Evolutionary conservation across 805 yeast genomes (phyloP), one percentile per base, ranked within the genome.

Genomic region (Yarrowia porcina): DNA sequence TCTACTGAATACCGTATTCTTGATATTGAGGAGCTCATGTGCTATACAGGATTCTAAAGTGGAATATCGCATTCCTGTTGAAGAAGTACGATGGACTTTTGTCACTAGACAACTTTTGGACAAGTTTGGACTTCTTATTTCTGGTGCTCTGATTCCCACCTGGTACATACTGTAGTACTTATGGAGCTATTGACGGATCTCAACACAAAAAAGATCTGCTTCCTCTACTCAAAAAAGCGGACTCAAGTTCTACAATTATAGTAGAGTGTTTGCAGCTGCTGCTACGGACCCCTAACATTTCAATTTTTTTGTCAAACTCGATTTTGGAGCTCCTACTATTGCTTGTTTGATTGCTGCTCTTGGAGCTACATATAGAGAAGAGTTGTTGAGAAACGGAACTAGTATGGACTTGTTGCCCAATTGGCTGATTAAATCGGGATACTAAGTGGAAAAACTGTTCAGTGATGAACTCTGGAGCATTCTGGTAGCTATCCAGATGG

Each of bases 401-500:
- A 50, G 25, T 17, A 35, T 50, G 57, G 42, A 50, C 23, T 20
- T 52, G 21, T 33, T 52, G 33, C 59, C 59, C 30, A 52, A 35
- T 25, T 52, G 59, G 59, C 44, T 52, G 13, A 52, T 52, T 7
- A 18, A 18, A 8, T 35, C 59, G n/a, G 59, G 59, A n/a, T 52
- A 52, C 15, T 52, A 20, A 33, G 59, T 25, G 7, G 59, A 52
- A 25, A 36, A 23, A 7, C 32, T 52, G 18, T 21, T 33, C 23
- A 21, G 33, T 4, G 59, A 52, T 23, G 44, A 35, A 15, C 44
- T 52, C 17, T 52, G 59, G 59, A 25, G 18, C 15, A 35, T 52
- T 7, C 27, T 52, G 32, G 20, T 52, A 6, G 32, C 33, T 3
- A 25, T 27, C 25, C 25, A 4, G 59, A 36, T 17, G 12, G 18